A percentile compares a stretch with the other conserved stretches of the same genome.
phyloP scores from a whole-genome alignment of 345 rosid genomes.

The Euclidium syriacum region DNA sequence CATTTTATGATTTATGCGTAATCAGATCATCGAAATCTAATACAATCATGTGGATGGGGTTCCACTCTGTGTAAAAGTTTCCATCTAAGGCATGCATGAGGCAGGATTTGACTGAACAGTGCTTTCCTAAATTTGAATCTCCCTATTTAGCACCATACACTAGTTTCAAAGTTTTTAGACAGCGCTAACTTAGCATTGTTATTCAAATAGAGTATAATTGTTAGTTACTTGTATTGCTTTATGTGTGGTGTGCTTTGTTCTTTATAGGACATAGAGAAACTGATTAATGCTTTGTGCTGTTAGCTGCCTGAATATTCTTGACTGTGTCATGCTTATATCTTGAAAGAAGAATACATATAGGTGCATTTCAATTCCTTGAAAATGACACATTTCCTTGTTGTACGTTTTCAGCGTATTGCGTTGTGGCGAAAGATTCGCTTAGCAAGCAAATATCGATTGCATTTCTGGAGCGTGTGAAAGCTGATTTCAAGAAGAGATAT shows the following conservation, averaged over 20 bases:
- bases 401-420: constrained; percentile 73
- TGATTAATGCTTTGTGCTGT: not conserved
- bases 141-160: not conserved
- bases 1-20: not conserved
- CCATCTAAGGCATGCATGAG: constrained; percentile 2
- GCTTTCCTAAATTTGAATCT: not conserved
- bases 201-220: not conserved
- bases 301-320: not conserved
- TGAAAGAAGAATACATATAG: not conserved
- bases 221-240: not conserved
- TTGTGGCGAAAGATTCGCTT: constrained; percentile 86
- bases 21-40: not conserved
- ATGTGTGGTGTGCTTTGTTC: not conserved
- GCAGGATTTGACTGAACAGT: not conserved
- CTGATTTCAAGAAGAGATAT: constrained; percentile 87
- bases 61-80: not conserved
- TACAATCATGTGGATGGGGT: not conserved
- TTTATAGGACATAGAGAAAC: not conserved
- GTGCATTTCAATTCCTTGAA: not conserved
- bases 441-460: constrained; percentile 93
- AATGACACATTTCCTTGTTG: constrained; percentile 16
- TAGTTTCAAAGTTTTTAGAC: not conserved
- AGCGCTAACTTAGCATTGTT: not conserved
- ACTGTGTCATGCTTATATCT: not conserved
- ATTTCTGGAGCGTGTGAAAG: constrained; percentile 82